phyloP scores from a whole-genome alignment of 768 basidiomycete species.

The Sporobolomyces roseus region DNA sequence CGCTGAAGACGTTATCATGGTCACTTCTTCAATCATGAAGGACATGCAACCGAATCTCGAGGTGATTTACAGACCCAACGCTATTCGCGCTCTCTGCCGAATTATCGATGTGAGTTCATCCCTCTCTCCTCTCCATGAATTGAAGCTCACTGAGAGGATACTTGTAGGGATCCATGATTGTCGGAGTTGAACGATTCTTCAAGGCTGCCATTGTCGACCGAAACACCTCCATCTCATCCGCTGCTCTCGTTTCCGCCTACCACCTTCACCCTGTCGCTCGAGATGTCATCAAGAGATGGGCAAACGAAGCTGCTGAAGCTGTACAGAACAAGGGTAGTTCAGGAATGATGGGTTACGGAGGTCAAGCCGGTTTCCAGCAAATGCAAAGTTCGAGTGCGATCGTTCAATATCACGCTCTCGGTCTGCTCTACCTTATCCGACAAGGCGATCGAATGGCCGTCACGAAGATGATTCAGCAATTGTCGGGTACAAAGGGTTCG shows the following conservation, averaged over 20 bases:
- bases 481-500: slow-evolving; percentile 73
- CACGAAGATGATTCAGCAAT: slow-evolving; percentile 98
- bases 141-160: slow-evolving; percentile 13
- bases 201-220: slow-evolving; percentile 98
- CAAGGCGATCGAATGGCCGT: slow-evolving; percentile 99
- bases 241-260: slow-evolving; percentile 83
- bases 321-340: slow-evolving; percentile 74
- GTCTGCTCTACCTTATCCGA: slow-evolving; percentile 85
- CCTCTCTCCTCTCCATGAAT: neutral
- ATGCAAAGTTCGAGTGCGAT: slow-evolving; percentile 85
- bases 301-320: slow-evolving; percentile 97
- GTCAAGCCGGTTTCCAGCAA: slow-evolving; percentile 61
- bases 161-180: slow-evolving; percentile 90
- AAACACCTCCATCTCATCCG: slow-evolving; percentile 89
- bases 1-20: slow-evolving; percentile 99
- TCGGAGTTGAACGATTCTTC: slow-evolving; percentile 98
- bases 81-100: slow-evolving; percentile 89
- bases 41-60: slow-evolving; percentile 99
- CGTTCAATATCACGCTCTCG: slow-evolving; percentile 94
- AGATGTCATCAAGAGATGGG: slow-evolving; percentile 97
- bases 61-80: slow-evolving; percentile 96
- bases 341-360: slow-evolving; percentile 59
- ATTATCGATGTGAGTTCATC: slow-evolving; percentile 83
- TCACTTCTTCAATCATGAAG: slow-evolving; percentile 99
- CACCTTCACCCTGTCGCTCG: slow-evolving; percentile 90